Evolutionary conservation across 208 protist species (phyloP).

Genomic region (Porcisia hertigi): DNA sequence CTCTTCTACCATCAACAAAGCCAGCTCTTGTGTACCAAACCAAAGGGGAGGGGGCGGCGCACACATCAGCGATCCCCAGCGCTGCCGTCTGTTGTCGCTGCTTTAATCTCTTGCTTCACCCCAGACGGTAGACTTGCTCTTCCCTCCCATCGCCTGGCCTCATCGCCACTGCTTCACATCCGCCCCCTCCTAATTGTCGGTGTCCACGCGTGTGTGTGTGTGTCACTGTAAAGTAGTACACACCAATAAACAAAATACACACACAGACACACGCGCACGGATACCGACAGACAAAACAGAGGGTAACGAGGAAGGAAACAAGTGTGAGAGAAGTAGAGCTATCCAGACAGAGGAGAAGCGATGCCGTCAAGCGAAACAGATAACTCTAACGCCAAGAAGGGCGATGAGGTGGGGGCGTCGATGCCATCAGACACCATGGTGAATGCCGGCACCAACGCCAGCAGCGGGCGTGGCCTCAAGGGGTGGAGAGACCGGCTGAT

Average conservation of each 20-base stretch:
- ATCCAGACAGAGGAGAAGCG: not conserved
- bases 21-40: too few species aligned
- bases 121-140: too few species aligned
- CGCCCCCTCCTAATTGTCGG: not conserved
- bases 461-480: slow-evolving; percentile 12
- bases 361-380: slow-evolving; percentile 5
- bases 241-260: too few species aligned
- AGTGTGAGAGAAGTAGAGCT: not conserved
- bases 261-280: too few species aligned
- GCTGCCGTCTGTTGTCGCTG: too few species aligned
- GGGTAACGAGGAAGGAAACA: not conserved
- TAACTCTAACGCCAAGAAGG: not conserved
- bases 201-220: not conserved
- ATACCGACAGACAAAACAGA: too few species aligned
- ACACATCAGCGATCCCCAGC: too few species aligned
- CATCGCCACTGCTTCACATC: not conserved
- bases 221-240: too few species aligned
- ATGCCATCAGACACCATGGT: not conserved
- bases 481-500: slow-evolving; percentile 19
- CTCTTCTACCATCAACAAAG: too few species aligned
- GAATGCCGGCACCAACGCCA: not conserved
- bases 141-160: too few species aligned
- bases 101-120: too few species aligned
- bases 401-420: not conserved
- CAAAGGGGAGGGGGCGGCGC: too few species aligned